Evolutionary conservation across 345 rosid genomes (phyloP), one percentile per base, ranked within the genome.

Genomic region (Punica granatum): DNA sequence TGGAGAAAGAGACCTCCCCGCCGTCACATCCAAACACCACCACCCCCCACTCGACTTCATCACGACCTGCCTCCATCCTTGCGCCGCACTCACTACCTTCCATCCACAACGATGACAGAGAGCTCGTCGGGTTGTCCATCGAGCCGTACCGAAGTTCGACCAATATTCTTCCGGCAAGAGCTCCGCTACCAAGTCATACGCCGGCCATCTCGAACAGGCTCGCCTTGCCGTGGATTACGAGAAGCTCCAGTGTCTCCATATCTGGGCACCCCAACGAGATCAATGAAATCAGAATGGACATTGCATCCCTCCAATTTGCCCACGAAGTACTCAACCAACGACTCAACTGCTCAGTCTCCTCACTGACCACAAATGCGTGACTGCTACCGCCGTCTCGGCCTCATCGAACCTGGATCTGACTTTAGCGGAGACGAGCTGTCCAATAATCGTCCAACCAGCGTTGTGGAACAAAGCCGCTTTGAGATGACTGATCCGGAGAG

Each of bases 181-280:
- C 58, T 36, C 37, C 72, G 21, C 37, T 48, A 73, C 75, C 43
- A n/a, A 67, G 8, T 68, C 82, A 60, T 83, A 62, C 34, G n/a
- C 84, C 10, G 92, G 86, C 65, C 74, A 77, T 63, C 90, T 90
- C 44, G 79, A 67, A 69, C 94, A 88, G 71, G 94, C 94, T 42
- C 73, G 85, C 0, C 86, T 90, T 15, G 76, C 87, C 36, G 79
- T 87, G 48, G 96, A 89, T 73, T 83, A 83, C 72, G 88, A 84
- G 49, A 81, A 85, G 64, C 90, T 87, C 43, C 75, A 71, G 46
- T 84, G 86, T 36, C 86, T 79, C 68, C 81, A 85, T 72, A 80
- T 84, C 63, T 89, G 72, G 74, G 23, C 77, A 86, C 23, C 67
- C 80, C 28, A 69, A 56, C 60, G 97, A 90, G 39, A 71, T 87